Evolutionary conservation across 2,329 filamentous ascomycete species (phyloP).

Genomic region (Magnaporthales sp.): DNA sequence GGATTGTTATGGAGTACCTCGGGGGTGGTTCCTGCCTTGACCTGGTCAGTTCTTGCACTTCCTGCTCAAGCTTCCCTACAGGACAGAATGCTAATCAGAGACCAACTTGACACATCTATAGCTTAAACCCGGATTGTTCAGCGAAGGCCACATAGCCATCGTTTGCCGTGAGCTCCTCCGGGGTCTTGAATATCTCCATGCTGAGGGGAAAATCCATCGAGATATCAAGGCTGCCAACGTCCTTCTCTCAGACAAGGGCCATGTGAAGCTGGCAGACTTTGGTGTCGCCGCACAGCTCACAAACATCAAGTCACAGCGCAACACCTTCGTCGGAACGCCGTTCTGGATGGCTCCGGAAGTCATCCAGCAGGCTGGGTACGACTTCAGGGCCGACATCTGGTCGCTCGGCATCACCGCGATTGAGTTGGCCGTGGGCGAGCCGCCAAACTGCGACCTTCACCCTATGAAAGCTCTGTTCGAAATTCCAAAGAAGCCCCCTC

Average conservation of each 20-base stretch:
- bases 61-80: constrained; percentile 14
- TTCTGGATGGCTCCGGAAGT: constrained; percentile 98
- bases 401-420: constrained; percentile 87
- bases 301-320: constrained; percentile 94
- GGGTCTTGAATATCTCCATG: constrained; percentile 87
- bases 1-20: constrained; percentile 99
- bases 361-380: constrained; percentile 74
- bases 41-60: constrained; percentile 30
- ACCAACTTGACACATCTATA: constrained; percentile 30
- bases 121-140: constrained; percentile 81
- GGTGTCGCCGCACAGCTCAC: constrained; percentile 93
- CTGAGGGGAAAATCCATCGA: constrained; percentile 89
- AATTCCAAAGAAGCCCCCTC: constrained; percentile 81
- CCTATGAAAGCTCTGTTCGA: constrained; percentile 92
- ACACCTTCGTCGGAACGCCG: constrained; percentile 95
- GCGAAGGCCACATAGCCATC: constrained; percentile 85
- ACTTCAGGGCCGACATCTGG: constrained; percentile 92
- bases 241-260: constrained; percentile 80
- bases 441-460: constrained; percentile 76
- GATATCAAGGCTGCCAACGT: constrained; percentile 97
- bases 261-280: constrained; percentile 94
- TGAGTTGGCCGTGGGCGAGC: constrained; percentile 80
- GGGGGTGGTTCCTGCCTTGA: constrained; percentile 94
- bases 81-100: constrained; percentile 19
- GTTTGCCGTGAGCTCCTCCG: constrained; percentile 85